phyloP scores from a whole-genome alignment of 1,139 yeast species.

The Kodamaea sp. region DNA sequence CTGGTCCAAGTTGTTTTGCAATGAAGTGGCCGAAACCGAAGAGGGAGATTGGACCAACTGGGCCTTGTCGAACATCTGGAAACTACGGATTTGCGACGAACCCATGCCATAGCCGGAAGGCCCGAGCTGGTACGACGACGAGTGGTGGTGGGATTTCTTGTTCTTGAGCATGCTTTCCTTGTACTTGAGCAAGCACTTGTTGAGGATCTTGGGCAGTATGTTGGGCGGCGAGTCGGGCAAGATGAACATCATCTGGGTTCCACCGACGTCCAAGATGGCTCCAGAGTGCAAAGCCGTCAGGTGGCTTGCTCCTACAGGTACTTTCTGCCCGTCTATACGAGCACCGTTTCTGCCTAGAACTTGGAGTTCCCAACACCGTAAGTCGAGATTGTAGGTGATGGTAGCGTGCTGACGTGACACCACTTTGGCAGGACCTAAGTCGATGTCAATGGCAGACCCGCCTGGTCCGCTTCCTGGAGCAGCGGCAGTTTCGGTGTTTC shows the following conservation, averaged over 20 bases:
- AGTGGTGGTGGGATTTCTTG: conserved; percentile 15
- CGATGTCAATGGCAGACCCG: conserved; percentile 62
- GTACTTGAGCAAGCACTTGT: conserved; percentile 37
- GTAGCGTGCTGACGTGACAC: conserved; percentile 89
- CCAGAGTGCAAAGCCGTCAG: conserved; percentile 74
- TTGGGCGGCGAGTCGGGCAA: conserved; percentile 87
- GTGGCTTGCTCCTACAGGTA: conserved; percentile 43
- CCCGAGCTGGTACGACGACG: conserved; percentile 1
- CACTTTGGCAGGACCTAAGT: conserved; percentile 94
- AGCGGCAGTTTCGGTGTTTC: conserved; percentile 63
- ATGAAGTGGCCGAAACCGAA: conserved; percentile 41
- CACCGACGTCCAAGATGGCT: conserved; percentile 89
- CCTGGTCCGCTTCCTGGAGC: conserved; percentile 13
- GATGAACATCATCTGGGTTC: conserved; percentile 98
- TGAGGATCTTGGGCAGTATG: conserved; percentile 54
- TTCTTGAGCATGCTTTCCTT: conserved; percentile 21
- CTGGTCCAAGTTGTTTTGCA: conserved; percentile 55
- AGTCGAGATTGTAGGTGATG: conserved; percentile 72
- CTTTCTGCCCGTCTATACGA: conserved; percentile 73
- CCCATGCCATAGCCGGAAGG: not conserved
- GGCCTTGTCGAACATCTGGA: conserved; percentile 55
- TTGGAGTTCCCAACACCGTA: conserved; percentile 81
- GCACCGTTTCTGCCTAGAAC: conserved; percentile 92
- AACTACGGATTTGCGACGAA: conserved; percentile 33
- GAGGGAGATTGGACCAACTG: conserved; percentile 42